Percentiles rank a stretch among this genome's conserved stretches.
These are phyloP conservation scores for Schizothecium vesticola DNA, from an alignment of 495 filamentous ascomycete genomes.

Conservation along the genomic window DNA sequence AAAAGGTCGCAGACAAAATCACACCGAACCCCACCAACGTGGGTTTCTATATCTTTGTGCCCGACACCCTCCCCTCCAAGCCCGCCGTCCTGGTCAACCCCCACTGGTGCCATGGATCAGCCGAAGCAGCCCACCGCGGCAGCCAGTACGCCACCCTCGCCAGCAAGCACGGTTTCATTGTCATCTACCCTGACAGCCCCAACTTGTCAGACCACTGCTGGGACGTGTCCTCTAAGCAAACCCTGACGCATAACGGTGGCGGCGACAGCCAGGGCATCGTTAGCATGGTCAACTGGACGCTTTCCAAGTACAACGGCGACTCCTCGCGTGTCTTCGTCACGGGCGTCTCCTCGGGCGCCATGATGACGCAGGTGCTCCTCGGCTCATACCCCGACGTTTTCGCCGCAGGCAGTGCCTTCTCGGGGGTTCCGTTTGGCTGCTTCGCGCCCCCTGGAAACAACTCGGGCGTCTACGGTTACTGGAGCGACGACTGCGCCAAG, in stretches of 20 bases:
- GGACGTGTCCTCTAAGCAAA: conserved; percentile 44
- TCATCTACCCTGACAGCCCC: conserved; percentile 50
- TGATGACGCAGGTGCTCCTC: conserved; percentile 57
- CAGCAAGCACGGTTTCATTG: conserved; percentile 47
- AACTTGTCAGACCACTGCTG: conserved; percentile 49
- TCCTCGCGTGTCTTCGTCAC: conserved; percentile 45
- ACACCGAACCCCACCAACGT: conserved; percentile 48
- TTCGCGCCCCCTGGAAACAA: conserved; percentile 37
- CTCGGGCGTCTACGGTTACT: conserved; percentile 32
- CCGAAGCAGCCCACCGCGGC: conserved; percentile 25
- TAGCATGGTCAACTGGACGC: conserved; percentile 52
- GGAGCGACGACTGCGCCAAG: conserved; percentile 47
- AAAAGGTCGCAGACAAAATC: conserved; percentile 33
- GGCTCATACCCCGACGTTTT: conserved; percentile 56
- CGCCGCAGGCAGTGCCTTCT: conserved; percentile 48
- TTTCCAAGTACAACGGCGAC: conserved; percentile 45
- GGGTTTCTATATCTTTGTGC: conserved; percentile 52
- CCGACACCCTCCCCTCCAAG: conserved; percentile 43
- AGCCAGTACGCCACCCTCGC: conserved; percentile 41
- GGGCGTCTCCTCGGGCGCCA: conserved; percentile 51
- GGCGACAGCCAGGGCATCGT: conserved; percentile 51
- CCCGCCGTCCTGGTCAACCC: conserved; percentile 54
- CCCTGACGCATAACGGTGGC: conserved; percentile 47
- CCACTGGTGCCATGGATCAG: conserved; percentile 47
- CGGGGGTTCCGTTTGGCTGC: conserved; percentile 51